These are phyloP conservation scores for Nicotiana tomentosiformis DNA, from an alignment of 257 asterid genomes.

Conservation along the genomic window DNA sequence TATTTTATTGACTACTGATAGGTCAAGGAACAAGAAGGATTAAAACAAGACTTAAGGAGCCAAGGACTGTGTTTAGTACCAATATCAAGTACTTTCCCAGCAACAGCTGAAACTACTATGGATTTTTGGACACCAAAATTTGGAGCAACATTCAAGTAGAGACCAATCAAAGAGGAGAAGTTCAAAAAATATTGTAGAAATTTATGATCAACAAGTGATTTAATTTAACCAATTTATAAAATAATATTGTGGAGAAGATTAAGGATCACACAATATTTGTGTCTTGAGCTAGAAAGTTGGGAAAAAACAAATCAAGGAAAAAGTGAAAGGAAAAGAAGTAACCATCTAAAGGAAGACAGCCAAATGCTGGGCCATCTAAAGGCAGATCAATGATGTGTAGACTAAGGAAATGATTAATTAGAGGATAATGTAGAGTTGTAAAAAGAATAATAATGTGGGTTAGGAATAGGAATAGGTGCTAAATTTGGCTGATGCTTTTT, in stretches of 20 bases:
- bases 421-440: conserved; percentile 16
- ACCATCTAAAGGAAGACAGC: conserved; percentile 35
- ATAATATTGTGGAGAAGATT: background rate
- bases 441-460: conserved; percentile 15
- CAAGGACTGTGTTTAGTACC: conserved; percentile 82
- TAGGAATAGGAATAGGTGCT: conserved; percentile 50
- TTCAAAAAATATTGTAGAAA: background rate
- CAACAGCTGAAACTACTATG: conserved; percentile 46
- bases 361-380: conserved; percentile 45
- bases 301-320: conserved; percentile 10
- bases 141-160: conserved; percentile 52
- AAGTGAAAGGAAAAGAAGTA: conserved; percentile 24
- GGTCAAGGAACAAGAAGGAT: conserved; percentile 31
- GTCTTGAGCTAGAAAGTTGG: background rate
- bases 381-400: conserved; percentile 22
- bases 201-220: background rate
- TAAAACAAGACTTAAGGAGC: conserved; percentile 45
- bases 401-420: conserved; percentile 22
- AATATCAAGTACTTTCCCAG: conserved; percentile 66
- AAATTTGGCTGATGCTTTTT: conserved; percentile 42
- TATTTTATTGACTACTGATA: background rate
- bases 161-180: background rate
- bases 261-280: background rate
- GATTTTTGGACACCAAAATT: conserved; percentile 74
- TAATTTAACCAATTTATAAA: background rate